phyloP scores from a whole-genome alignment of 345 rosid genomes.

The Salix brachista region DNA sequence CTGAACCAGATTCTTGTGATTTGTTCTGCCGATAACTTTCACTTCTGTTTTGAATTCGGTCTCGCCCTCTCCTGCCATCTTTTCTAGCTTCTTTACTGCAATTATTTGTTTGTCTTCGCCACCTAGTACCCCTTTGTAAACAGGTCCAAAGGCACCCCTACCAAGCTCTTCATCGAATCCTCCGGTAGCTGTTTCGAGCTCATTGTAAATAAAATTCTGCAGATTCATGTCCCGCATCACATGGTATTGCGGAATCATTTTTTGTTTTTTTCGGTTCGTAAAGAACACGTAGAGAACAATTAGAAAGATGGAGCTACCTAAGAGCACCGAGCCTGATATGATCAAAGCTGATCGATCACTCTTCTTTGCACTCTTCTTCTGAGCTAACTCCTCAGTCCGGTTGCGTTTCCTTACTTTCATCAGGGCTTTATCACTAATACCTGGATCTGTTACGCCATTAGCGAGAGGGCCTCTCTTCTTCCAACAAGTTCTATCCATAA shows the following conservation, averaged over 20 bases:
- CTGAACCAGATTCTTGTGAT: conserved; percentile 39
- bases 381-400: neutral
- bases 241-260: no score
- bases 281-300: no score
- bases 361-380: no score
- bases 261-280: no score
- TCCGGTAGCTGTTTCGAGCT: no score
- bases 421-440: conserved; percentile 5
- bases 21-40: conserved; percentile 27
- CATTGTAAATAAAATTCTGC: no score
- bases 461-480: conserved; percentile 32
- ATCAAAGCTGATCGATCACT: no score
- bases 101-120: neutral
- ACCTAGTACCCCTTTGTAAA: conserved; percentile 17
- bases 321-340: no score
- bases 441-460: no score
- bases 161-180: conserved; percentile 38
- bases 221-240: no score
- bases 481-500: conserved; percentile 25
- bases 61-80: conserved; percentile 9
- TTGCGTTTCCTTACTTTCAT: conserved; percentile 34
- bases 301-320: no score
- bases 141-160: conserved; percentile 29
- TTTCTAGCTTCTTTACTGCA: conserved; percentile 38
- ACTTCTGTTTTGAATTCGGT: conserved; percentile 32